Conservation (phyloP, 495 filamentous ascomycete genomes). For the Tuber borchii region DNA sequence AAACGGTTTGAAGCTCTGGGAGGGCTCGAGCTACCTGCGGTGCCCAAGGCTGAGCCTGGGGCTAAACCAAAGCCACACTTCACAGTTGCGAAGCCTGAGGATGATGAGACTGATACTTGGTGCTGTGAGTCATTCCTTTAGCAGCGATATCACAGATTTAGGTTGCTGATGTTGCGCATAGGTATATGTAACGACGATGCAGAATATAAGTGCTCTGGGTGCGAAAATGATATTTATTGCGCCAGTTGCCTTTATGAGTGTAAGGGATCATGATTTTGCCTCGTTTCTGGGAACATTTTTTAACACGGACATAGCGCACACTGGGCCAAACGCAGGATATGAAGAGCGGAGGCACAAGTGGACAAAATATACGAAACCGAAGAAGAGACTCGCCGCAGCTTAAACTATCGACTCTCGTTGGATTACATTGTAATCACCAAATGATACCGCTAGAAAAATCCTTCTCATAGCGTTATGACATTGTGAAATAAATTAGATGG, state of each 20-base stretch:
- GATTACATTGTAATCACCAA: neutral
- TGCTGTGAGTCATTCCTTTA: constrained; percentile 25
- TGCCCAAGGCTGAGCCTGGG: constrained; percentile 11
- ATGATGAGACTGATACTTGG: constrained; percentile 32
- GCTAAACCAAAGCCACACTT: neutral
- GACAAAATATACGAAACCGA: constrained; percentile 37
- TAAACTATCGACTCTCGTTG: neutral
- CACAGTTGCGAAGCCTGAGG: neutral
- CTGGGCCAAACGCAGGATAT: constrained; percentile 29
- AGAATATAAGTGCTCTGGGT: constrained; percentile 37
- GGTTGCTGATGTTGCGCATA: neutral
- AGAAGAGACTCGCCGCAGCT: constrained; percentile 15
- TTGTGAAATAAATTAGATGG: neutral
- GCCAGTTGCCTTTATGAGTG: constrained; percentile 35
- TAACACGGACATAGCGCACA: constrained; percentile 23
- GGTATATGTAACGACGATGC: constrained; percentile 41
- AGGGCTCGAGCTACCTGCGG: constrained; percentile 17
- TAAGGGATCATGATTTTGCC: constrained; percentile 3
- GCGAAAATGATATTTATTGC: constrained; percentile 41
- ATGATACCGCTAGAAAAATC: neutral
- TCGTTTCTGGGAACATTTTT: neutral
- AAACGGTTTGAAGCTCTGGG: constrained; percentile 30
- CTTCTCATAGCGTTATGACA: neutral
- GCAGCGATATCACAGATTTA: neutral
- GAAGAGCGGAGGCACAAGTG: constrained; percentile 39